Percentiles rank a stretch among this genome's conserved stretches.
Evolutionary conservation across 306 rosid genomes (phyloP).

Genomic region (Vigna nakashimae): DNA sequence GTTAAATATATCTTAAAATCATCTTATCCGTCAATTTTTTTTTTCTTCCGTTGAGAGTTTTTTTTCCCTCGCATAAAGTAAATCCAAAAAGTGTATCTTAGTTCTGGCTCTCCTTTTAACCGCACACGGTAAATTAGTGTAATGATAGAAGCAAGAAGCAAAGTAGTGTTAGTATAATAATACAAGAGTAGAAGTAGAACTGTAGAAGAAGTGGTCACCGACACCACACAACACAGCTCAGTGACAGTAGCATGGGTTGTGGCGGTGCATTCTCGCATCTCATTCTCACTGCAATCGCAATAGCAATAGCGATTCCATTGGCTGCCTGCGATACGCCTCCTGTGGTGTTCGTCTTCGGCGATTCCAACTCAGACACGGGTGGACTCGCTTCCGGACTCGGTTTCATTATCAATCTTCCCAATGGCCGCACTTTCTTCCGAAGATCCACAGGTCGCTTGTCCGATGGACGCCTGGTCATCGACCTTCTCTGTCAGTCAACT

Average conservation of each 20-base stretch:
- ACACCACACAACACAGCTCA: background rate
- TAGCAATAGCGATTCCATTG: background rate
- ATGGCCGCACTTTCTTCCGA: conserved; percentile 84
- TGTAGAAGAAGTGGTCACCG: background rate
- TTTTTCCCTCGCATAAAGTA: too few relatives aligned
- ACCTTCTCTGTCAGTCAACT: conserved; percentile 69
- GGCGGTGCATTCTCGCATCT: conserved; percentile 13
- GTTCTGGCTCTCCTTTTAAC: too few relatives aligned
- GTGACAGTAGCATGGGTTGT: background rate
- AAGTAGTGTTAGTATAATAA: too few relatives aligned
- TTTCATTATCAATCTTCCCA: conserved; percentile 70
- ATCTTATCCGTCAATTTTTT: too few relatives aligned
- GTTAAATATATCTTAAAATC: too few relatives aligned
- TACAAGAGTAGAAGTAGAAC: too few relatives aligned
- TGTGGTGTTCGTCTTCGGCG: conserved; percentile 79
- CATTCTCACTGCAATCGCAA: background rate
- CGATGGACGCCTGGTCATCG: conserved; percentile 87
- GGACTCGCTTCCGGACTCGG: conserved; percentile 94
- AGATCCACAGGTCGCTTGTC: conserved; percentile 88
- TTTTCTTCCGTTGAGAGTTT: too few relatives aligned
- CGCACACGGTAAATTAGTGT: too few relatives aligned
- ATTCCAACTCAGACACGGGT: conserved; percentile 98
- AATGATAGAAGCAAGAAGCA: too few relatives aligned
- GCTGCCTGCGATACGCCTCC: conserved; percentile 49
- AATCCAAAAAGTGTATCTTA: too few relatives aligned